Evolutionary conservation across 768 basidiomycete genomes (phyloP).

Genomic region (Kwoniella shandongensis): DNA sequence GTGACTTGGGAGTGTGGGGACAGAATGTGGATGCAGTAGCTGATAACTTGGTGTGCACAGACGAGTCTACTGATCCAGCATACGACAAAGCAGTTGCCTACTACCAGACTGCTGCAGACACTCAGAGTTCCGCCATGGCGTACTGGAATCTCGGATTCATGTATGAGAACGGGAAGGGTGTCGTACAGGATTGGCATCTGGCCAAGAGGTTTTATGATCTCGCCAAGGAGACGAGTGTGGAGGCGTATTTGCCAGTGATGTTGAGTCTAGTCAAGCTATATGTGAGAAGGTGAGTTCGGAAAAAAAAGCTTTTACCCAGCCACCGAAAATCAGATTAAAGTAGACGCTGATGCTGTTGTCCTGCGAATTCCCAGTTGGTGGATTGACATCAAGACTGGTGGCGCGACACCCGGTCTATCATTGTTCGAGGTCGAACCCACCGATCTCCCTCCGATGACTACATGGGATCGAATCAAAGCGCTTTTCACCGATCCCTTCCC

Average conservation of each 20-base stretch:
- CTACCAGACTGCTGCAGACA: slow-evolving; percentile 92
- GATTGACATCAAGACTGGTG: slow-evolving; percentile 33
- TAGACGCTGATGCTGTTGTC: not conserved
- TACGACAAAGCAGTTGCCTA: slow-evolving; percentile 90
- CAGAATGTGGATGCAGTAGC: not conserved
- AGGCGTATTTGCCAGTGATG: slow-evolving; percentile 84
- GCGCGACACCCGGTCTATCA: slow-evolving; percentile 34
- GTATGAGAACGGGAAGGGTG: slow-evolving; percentile 95
- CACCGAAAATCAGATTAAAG: not conserved
- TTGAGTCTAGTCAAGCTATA: slow-evolving; percentile 81
- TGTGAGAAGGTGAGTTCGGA: slow-evolving; percentile 62
- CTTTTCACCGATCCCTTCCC: slow-evolving; percentile 22
- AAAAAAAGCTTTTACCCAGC: not conserved
- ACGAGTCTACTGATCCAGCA: slow-evolving; percentile 51
- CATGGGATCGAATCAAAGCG: slow-evolving; percentile 33
- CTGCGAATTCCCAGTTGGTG: slow-evolving; percentile 36
- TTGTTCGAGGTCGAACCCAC: slow-evolving; percentile 30
- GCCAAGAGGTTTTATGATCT: slow-evolving; percentile 94
- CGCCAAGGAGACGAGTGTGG: slow-evolving; percentile 79
- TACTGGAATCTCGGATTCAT: slow-evolving; percentile 99
- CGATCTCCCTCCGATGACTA: slow-evolving; percentile 2
- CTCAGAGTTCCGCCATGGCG: slow-evolving; percentile 85
- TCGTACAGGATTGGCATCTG: slow-evolving; percentile 90
- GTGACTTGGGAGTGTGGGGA: slow-evolving; percentile 9
- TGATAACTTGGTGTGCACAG: not conserved